Base-by-base conservation (phyloP, 768 basidiomycete genomes). In the Cystofilobasidium bisporidii region DNA sequence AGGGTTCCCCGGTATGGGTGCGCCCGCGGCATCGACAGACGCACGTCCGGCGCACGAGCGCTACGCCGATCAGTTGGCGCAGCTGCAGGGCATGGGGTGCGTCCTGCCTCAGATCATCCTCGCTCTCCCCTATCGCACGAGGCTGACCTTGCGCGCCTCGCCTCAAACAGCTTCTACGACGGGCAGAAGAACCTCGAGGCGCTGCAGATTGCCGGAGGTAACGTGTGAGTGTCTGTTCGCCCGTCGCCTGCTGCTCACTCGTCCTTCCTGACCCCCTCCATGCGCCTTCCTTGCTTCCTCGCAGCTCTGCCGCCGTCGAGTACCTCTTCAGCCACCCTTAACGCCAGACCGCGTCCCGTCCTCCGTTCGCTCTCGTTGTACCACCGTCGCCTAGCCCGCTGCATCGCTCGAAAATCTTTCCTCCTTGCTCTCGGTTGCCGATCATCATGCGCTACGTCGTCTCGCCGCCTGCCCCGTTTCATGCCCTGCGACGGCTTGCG, bases 11-110 rank as follows among this genome's bases (percentile, higher is more conserved):
- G 61, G 61, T 11, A 30, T 69, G 15, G 68, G 68, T 11, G 57
- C 58, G 1, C 30, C 65, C 14, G 17, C 40, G 1, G 18, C 50
- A 22, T 50, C 55, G 22, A 58, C 57, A 17, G 68, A 69, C 33
- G 48, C 41, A 1, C 57, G 68, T 17, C 68, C 68, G 28, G 68
- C 68, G 50, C 68, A 69, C 38, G 68, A 69, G 58, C 38, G 68
- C 26, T 69, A 53, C 26, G 68, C 68, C 17, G 65, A 59, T 17
- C 63, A 69, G 22, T 40, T 69, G 20, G 67, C 36, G 20, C 67
- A 68, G 61, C 45, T 69, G 1, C 68, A 69, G 48, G 50, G 40
- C 4, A 69, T 69, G 68, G 68, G 68, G 65, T 65, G 56, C 53
- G 1, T 3, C 22, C 20, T n/a, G n/a, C n/a, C n/a, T n/a, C n/a